These are phyloP conservation scores for Isatis lusitanica DNA, from an alignment of 441 rosid genomes.

Conservation along the genomic window DNA sequence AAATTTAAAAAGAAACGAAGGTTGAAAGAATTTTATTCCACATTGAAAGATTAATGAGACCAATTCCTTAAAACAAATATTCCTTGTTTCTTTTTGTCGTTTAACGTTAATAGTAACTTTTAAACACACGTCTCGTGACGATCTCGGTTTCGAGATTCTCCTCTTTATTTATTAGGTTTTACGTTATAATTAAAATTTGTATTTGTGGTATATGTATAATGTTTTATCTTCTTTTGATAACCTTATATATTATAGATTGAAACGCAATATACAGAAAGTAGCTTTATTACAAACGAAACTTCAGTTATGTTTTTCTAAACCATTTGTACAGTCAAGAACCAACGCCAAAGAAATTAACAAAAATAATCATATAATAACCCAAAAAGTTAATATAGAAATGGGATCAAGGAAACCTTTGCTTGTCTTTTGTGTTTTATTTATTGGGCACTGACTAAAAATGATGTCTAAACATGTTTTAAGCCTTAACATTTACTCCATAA, in stretches of 20 bases:
- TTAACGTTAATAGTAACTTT: slow-evolving; percentile 14
- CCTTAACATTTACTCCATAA: background rate
- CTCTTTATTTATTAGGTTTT: background rate
- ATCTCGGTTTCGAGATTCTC: slow-evolving; percentile 33
- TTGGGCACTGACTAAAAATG: background rate
- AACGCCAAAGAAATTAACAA: background rate
- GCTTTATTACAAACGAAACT: slow-evolving; percentile 1
- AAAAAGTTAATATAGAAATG: background rate
- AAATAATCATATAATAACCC: background rate
- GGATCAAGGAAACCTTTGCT: slow-evolving; percentile 20
- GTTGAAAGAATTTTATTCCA: background rate
- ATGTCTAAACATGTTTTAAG: background rate
- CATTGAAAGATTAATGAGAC: slow-evolving; percentile 7
- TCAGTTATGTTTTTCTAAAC: background rate
- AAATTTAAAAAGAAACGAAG: background rate
- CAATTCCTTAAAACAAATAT: slow-evolving; percentile 4
- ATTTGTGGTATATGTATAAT: background rate
- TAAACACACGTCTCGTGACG: slow-evolving; percentile 32
- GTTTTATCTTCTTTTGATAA: background rate
- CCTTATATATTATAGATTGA: too few species aligned
- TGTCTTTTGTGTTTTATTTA: slow-evolving; percentile 11
- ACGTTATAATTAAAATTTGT: background rate
- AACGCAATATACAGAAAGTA: background rate
- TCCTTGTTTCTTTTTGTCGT: slow-evolving; percentile 14
- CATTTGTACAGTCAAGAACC: background rate